These are phyloP conservation scores for Rhodotorula sp. DNA, from an alignment of 1,284 basidiomycete species.

Conservation along the genomic window DNA sequence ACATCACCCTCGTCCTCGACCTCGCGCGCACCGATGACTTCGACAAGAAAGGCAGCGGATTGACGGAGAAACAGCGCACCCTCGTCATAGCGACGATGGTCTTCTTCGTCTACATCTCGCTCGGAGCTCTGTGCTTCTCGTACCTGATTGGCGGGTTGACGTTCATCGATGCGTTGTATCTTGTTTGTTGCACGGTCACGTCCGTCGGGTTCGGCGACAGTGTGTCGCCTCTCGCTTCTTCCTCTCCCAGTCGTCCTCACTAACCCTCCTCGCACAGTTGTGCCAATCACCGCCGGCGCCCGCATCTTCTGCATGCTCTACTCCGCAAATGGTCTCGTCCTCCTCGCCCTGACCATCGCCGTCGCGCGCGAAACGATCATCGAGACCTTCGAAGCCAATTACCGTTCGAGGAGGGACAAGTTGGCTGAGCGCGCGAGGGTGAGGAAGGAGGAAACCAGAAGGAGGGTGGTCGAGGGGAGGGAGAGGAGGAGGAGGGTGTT, in stretches of 20 bases:
- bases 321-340: slow-evolving; percentile 47
- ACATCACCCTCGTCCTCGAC: slow-evolving; percentile 67
- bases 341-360: slow-evolving; percentile 60
- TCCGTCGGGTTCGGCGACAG: slow-evolving; percentile 76
- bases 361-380: slow-evolving; percentile 68
- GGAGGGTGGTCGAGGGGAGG: not conserved
- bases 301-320: slow-evolving; percentile 44
- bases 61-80: slow-evolving; percentile 73
- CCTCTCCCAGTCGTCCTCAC: slow-evolving; percentile 53
- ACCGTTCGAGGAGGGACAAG: slow-evolving; percentile 54
- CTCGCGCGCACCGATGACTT: slow-evolving; percentile 64
- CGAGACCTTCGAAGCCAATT: slow-evolving; percentile 53
- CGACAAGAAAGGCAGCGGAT: slow-evolving; percentile 65
- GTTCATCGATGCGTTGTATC: slow-evolving; percentile 58
- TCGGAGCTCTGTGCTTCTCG: slow-evolving; percentile 57
- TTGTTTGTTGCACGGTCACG: slow-evolving; percentile 59
- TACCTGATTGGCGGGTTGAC: slow-evolving; percentile 53
- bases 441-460: slow-evolving; percentile 20
- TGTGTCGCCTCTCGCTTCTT: slow-evolving; percentile 53
- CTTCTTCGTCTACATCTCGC: slow-evolving; percentile 67
- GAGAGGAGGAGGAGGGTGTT: slow-evolving; percentile 7
- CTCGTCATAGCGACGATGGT: slow-evolving; percentile 73
- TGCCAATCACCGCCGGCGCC: slow-evolving; percentile 47
- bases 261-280: slow-evolving; percentile 47
- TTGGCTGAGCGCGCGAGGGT: slow-evolving; percentile 19